These are phyloP conservation scores for Russula compacta DNA, from an alignment of 768 basidiomycete species.

Conservation along the genomic window DNA sequence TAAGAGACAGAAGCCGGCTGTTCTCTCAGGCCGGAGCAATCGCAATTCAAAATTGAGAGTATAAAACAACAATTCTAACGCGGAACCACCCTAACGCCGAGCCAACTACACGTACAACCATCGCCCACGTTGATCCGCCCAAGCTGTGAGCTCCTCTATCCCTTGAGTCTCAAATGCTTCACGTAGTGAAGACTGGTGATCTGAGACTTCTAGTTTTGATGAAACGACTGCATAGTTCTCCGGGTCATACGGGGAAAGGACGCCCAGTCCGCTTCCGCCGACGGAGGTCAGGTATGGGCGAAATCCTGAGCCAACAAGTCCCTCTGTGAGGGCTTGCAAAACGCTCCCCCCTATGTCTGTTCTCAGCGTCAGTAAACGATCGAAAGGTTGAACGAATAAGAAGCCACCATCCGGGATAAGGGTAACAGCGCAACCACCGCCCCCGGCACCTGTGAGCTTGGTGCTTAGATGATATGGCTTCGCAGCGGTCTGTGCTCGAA, in stretches of 20 bases:
- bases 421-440: constrained; percentile 96
- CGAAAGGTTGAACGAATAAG: constrained; percentile 12
- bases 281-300: constrained; percentile 85
- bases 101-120: constrained; percentile 33
- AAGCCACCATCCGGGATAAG: constrained; percentile 83
- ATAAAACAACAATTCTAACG: neutral
- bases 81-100: neutral
- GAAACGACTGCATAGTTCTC: constrained; percentile 17
- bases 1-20: neutral
- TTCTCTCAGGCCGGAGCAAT: neutral
- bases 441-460: constrained; percentile 97
- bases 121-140: constrained; percentile 31
- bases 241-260: constrained; percentile 53
- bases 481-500: constrained; percentile 58
- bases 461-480: constrained; percentile 66
- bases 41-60: neutral
- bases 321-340: constrained; percentile 48
- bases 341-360: constrained; percentile 63
- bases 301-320: constrained; percentile 57
- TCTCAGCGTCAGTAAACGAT: neutral
- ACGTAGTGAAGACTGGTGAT: constrained; percentile 15
- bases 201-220: constrained; percentile 23
- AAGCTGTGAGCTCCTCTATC: constrained; percentile 26
- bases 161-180: constrained; percentile 25
- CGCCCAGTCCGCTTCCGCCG: constrained; percentile 87